Base-by-base conservation (phyloP, 2,329 filamentous ascomycete species). In the Fusarium pilosicola region DNA sequence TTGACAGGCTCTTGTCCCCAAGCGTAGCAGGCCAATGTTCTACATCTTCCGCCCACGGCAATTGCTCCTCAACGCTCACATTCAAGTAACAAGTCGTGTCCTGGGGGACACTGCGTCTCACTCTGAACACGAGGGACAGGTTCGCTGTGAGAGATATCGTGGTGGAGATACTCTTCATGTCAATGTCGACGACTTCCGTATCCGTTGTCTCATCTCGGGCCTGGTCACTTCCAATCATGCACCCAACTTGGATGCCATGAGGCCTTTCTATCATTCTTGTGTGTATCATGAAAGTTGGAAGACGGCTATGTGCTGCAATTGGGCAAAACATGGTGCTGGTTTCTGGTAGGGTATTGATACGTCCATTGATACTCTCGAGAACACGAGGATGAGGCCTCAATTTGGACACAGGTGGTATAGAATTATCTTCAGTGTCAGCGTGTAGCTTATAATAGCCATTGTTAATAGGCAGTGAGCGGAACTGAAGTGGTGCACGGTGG, bases 401-500 rank as follows among this genome's bases (percentile, higher is more conserved):
- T 2, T 69, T 42, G 3, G 32, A 17, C 1, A 56, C 10, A 3
- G 32, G 14, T 12, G 39, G 12, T 17, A 45, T 11, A 7, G 3
- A 20, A 1, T 30, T 20, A 7, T 30, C 14, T 15, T 42, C 30
- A 36, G 26, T 42, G 5, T 56, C 22, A 6, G 4, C 4, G 1
- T 7, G 18, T 7, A 69, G 20, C 3, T 1, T 22, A 11, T 69
- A 68, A 18, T 45, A 24, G 6, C 13, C 9, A 15, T 45, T 6
- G 7, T 41, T 22, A 3, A 64, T 34, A 14, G 66, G 66, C 2
- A 68, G 32, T n/a, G 66, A 69, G 11, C 66, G 49, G 6, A 68
- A 51, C 10, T 30, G 51, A 3, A 56, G n/a, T 0, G 14, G 13
- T 41, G 12, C 12, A 20, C 9, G 17, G 7, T 7, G 42, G 10